Evolutionary conservation across 2,329 filamentous ascomycete genomes (phyloP), one percentile per base, ranked within the genome.

Genomic region (Phyllachora maydis): DNA sequence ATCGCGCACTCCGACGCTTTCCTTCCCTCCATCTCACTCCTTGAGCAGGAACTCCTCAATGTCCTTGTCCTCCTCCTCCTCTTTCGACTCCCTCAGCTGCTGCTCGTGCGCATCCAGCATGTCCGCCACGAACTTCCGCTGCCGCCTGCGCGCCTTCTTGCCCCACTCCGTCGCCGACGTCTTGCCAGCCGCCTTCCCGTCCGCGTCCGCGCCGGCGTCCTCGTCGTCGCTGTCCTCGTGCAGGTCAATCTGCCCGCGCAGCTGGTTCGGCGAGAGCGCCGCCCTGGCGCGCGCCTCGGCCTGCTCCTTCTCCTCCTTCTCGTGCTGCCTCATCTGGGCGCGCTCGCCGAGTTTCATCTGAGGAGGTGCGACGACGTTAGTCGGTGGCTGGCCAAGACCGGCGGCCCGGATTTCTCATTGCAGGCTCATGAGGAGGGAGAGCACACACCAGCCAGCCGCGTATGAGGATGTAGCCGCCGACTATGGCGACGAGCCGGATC

Each of bases 1-100:
- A n/a, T n/a, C n/a, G n/a, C n/a, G n/a, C n/a, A n/a, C n/a, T n/a
- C 17, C 17, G n/a, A 18, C 11, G 9, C 10, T 19, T 19, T 23
- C 16, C 31, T 20, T 21, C 47, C 59, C 39, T 67, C n/a, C n/a
- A n/a, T n/a, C n/a, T 58, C 35, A 35, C 10, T 30, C 29, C 18
- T 34, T 35, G 6, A 64, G 56, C 42, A 82, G 45, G 36, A 73
- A 66, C 46, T 82, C 70, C 40, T 68, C 62, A 35, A 83, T 73
- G 42, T 82, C 73, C 48, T 75, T 73, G 43, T 79, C 72, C 29
- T 73, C 66, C 33, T 76, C 59, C 28, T 71, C 65, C 35, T 71
- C 67, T 29, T 52, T 45, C 23, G 50, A 42, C 36, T 65, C 57
- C 33, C 59, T 52, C 35, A 64, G 46, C 37, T 49, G 45, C 48